Base-by-base conservation (phyloP, 208 protist genomes). In the Trypanosomatidae sp. region DNA sequence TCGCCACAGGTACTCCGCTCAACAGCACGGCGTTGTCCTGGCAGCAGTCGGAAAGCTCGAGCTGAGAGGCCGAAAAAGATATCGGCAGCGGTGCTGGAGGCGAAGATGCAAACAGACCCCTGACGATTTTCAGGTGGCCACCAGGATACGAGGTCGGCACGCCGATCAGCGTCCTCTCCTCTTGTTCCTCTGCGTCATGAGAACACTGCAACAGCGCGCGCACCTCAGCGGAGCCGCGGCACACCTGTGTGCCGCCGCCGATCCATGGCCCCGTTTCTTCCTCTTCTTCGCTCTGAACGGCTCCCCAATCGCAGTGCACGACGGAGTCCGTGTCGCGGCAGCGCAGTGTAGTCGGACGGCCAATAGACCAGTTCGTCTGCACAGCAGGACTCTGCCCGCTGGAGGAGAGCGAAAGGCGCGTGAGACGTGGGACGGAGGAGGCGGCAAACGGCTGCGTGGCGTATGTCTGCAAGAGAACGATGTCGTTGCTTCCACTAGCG, bases 321-420 rank as follows among this genome's bases (percentile, higher is more conserved):
- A 64, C 56, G 28, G 55, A 19, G 22, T 72, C 49, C 10, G 62
- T 33, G 36, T 80, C 69, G 13, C 41, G 53, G 30, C 55, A 73
- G 0, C 55, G 55, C 62, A 80, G 65, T 47, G 70, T 72, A 1
- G 76, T 76, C 19, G 69, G 76, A 22, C 76, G 76, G 58, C 76
- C 76, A 13, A 80, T 71, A 9, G 64, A 72, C 68, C 68, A 72
- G 53, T 62, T 47, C 19, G 28, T 22, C 17, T n/a, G 50, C 7
- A 64, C 55, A 47, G 69, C 70, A 17, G 76, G 76, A 30, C 76
- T 80, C 33, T 69, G n/a, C 36, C 76, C 69, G 9, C 15, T 49
- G 41, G 55, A 69, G 49, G 19, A 39, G 25, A 72, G 66, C 17
- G 76, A 80, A 10, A 80, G 60, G 8, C 76, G 70, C 3, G 70